Evolutionary conservation across 2,329 filamentous ascomycete species (phyloP), one percentile per base, ranked within the genome.

Genomic region (Aspergillus clavatus): DNA sequence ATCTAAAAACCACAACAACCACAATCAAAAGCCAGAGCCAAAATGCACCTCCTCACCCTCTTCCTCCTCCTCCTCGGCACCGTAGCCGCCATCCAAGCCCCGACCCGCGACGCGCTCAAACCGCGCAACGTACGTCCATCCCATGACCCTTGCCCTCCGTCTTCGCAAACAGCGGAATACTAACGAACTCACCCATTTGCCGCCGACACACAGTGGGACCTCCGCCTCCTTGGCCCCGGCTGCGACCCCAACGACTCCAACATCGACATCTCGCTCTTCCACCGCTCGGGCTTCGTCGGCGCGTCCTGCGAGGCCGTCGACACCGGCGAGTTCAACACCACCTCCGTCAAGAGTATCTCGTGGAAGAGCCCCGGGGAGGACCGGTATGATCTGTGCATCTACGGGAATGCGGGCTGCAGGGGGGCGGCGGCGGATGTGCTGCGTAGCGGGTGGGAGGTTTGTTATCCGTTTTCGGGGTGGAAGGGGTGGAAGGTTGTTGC

Each of bases 221-320:
- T 67, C 31, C 59, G 55, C 40, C 56, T 66, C 22, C 58, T 66
- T 40, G 54, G 50, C 38, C 57, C 56, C 16, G 61, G 61, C 42
- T 67, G 65, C 49, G 39, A 54, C 39, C 45, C 51, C 3, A 49
- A 54, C 31, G 19, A 23, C 18, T 52, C 52, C 26, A 57, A 55
- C 22, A 38, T 54, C 38, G 39, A 53, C 19, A 35, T 52, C 5
- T 52, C 52, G 1, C 31, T 62, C n/a, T 51, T 48, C 10, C 57
- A 61, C 36, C 43, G 43, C 5, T 52, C 49, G 3, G 58, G 57
- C 1, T 35, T 51, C 0, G 19, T 21, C 4, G 29, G 22, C 7
- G 23, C 43, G 7, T 12, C 36, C 3, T 61, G 58, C 23, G 21
- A 40, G 23, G 27, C 38, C 1, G 40, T 60, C 1, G 38, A 49